These are phyloP conservation scores for Vanderwaltozyma yarrowii DNA, from an alignment of 805 yeast genomes.

Conservation along the genomic window DNA sequence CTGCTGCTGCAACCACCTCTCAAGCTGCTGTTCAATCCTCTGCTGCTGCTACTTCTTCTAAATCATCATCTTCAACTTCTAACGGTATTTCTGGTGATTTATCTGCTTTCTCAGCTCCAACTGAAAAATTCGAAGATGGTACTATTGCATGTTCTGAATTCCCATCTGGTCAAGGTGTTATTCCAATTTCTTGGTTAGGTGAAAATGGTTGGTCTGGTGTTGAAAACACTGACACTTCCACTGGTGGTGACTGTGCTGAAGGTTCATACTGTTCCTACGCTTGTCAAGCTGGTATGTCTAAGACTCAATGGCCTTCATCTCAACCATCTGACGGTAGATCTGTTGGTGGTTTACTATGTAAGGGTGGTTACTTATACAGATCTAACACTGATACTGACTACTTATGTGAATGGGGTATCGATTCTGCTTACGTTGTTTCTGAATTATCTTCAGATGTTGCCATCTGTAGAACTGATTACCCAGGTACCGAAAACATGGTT, in stretches of 20 bases:
- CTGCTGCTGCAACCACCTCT: slow-evolving; percentile 12
- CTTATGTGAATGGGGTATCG: slow-evolving; percentile 86
- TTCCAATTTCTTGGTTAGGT: slow-evolving; percentile 47
- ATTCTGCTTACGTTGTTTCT: slow-evolving; percentile 60
- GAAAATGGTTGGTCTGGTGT: slow-evolving; percentile 41
- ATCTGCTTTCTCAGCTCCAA: slow-evolving; percentile 45
- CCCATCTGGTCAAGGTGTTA: slow-evolving; percentile 69
- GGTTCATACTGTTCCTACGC: slow-evolving; percentile 97
- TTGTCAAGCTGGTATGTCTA: slow-evolving; percentile 98
- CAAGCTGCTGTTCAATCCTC: slow-evolving; percentile 22
- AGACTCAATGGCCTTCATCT: slow-evolving; percentile 90
- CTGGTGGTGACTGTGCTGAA: slow-evolving; percentile 62
- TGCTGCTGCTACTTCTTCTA: slow-evolving; percentile 16
- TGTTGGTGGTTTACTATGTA: slow-evolving; percentile 88
- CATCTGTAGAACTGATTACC: slow-evolving; percentile 97
- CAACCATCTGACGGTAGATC: slow-evolving; percentile 92
- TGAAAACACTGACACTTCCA: slow-evolving; percentile 40
- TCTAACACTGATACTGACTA: slow-evolving; percentile 56
- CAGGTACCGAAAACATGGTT: slow-evolving; percentile 98
- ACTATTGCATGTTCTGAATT: slow-evolving; percentile 53
- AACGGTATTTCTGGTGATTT: slow-evolving; percentile 49
- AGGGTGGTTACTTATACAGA: slow-evolving; percentile 76
- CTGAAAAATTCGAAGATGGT: slow-evolving; percentile 58
- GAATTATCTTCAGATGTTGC: slow-evolving; percentile 64
- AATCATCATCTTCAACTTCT: slow-evolving; percentile 27